A percentile compares a stretch with the other conserved stretches of the same genome.
Conservation (phyloP, 73 alveolate species). For the Tetrahymena elliotti region DNA sequence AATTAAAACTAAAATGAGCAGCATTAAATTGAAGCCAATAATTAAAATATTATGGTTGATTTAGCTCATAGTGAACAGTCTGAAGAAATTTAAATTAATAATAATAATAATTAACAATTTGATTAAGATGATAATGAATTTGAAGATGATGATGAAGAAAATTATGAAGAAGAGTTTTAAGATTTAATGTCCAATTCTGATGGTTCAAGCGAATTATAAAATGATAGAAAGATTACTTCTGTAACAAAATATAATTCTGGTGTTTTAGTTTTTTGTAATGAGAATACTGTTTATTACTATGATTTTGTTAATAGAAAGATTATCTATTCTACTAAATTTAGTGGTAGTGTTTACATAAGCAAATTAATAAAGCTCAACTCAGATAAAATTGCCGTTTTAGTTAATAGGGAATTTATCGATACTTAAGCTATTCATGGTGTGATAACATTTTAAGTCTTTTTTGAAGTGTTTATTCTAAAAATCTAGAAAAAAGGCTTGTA, state of each 20-base stretch:
- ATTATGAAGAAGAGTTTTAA: background rate
- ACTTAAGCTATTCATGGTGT: background rate
- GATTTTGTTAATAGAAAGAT: background rate
- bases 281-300: background rate
- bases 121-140: background rate
- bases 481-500: background rate
- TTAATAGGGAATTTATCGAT: background rate
- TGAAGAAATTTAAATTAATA: background rate
- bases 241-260: background rate
- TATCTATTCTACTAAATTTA: background rate
- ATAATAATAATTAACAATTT: background rate
- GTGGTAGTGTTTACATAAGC: background rate
- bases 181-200: background rate
- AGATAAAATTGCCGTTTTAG: background rate
- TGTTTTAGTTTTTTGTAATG: background rate
- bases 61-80: background rate
- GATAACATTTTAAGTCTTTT: background rate
- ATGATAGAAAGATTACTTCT: background rate
- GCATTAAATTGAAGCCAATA: background rate
- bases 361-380: background rate
- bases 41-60: background rate
- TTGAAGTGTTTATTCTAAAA: background rate
- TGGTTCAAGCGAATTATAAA: background rate
- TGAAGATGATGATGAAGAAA: background rate
- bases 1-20: no score